Evolutionary conservation across 2,329 filamentous ascomycete species (phyloP).

Genomic region (Neoscytalidium dimidiatum): DNA sequence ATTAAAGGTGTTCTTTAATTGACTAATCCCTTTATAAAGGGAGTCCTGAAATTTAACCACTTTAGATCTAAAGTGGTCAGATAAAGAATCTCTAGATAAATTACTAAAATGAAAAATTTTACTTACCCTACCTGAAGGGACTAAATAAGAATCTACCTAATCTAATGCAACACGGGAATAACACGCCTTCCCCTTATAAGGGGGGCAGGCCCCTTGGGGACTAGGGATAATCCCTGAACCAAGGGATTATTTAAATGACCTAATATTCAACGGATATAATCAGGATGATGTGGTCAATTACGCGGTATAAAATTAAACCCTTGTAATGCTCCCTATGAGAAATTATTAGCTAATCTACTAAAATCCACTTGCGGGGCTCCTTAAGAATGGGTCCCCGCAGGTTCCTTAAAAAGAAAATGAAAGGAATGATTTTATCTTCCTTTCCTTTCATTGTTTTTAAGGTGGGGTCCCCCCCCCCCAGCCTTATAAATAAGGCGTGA

Average conservation of each 20-base stretch:
- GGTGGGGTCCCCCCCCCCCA: too few relatives aligned
- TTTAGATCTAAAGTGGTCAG: too few relatives aligned
- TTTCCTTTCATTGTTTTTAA: too few relatives aligned
- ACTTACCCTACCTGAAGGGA: too few relatives aligned
- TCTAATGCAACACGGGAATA: neutral
- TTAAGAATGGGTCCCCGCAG: too few relatives aligned
- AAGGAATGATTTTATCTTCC: too few relatives aligned
- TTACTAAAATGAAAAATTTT: neutral
- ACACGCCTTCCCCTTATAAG: neutral
- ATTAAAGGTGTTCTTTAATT: slow-evolving; percentile 12
- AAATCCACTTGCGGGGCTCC: too few relatives aligned
- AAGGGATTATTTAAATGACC: neutral
- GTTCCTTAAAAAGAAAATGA: too few relatives aligned
- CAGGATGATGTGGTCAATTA: neutral
- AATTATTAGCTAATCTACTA: neutral
- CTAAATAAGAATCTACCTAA: neutral
- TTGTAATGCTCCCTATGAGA: neutral
- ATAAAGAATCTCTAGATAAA: neutral
- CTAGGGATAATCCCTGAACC: neutral
- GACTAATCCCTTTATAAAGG: neutral
- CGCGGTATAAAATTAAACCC: neutral
- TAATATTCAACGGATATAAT: neutral
- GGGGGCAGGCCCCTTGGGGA: too few relatives aligned
- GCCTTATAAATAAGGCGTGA: too few relatives aligned
- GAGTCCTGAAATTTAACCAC: too few relatives aligned